Evolutionary conservation across 2,329 filamentous ascomycete species (phyloP), one percentile per base, ranked within the genome.

Genomic region (Colletotrichum musicola): DNA sequence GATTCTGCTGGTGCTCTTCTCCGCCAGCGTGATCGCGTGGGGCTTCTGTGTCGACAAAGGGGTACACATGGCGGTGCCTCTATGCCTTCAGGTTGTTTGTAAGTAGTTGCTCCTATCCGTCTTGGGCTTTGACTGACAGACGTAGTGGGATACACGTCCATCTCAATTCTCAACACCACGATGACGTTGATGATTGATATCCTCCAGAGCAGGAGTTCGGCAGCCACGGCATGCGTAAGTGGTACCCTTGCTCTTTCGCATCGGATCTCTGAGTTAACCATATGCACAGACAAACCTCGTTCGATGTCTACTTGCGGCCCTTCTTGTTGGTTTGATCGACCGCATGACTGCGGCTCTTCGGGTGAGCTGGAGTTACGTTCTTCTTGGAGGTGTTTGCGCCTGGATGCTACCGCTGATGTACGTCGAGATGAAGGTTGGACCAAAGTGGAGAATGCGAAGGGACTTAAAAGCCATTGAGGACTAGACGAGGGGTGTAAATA

Each of bases 181-280:
- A 76, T 76, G 72, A 78, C 76, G 1, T 61, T 78, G 16, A 75
- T 77, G 72, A 76, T 78, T 54, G 75, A 78, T 38, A 73, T 78
- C 5, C 13, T 78, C 5, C 73, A 77, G 46, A 65, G 69, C 1
- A 73, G 72, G 14, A 78, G 76, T 62, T 78, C 76, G 1, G 71
- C 72, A 1, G 76, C 73, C 1, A 77, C 73, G 1, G 76, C 76
- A 0, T 78, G 75, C 35, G 74, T 74, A 64, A 63, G 72, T 46
- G 2, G 12, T 6, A 7, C 27, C 9, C 27, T 7, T 7, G 27
- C 27, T 30, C 5, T 7, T 30, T 10, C 2, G 27, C 5, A 1
- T 30, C 2, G 2, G 27, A 9, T 30, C 9, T 10, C 2, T 30
- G 6, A 7, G 9, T 49, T 67, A 47, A 64, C 20, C 14, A 6